Base-by-base conservation (phyloP, 306 rosid species). In the Urtica urens region DNA sequence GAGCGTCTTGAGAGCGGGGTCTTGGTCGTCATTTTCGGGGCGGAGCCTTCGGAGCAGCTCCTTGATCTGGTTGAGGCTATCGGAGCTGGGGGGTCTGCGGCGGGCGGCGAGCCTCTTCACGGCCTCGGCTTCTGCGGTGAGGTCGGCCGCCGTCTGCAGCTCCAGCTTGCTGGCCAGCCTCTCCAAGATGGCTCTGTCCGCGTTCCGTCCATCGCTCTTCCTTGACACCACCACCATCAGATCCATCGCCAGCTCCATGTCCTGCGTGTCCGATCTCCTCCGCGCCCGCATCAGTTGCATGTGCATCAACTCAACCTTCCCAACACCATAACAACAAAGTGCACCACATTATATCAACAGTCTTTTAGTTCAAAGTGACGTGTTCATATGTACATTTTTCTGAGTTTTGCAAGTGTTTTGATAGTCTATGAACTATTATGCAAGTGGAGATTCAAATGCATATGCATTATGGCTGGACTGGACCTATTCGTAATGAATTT, bases 211-310 rank as follows among this genome's bases (percentile, higher is more conserved):
- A 46, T 71, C 75, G 7, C 66, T 66, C 22, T 78, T 73, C n/a
- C 28, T 45, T 29, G 88, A 83, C 49, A 80, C 67, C 10, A 69
- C 83, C 6, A 78, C 93, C 78, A 87, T 80, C 83, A 80, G 64
- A 38, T 87, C 96, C 94, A 87, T 78, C 65, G 93, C 93, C 41
- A 87, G 83, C 60, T 87, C 96, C 39, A 87, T 87, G 63, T 87
- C 96, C 37, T 83, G 96, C 3, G 96, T 78, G 42, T 87, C 94
- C 0, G 77, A 69, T 25, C 94, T 69, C 56, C 70, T 75, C 60
- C 68, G 76, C 0, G 80, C 93, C 37, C 93, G 65, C 66, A 53
- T 72, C 26, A 87, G 95, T 72, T 88, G 96, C 58, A 49, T 51
- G 60, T 66, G 68, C 86, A 78, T 88, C 30, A 83, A 83, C 73